Percentiles rank a stretch among this genome's conserved stretches.
Conservation (phyloP, 2,329 filamentous ascomycete genomes). For the Venturia asperata region DNA sequence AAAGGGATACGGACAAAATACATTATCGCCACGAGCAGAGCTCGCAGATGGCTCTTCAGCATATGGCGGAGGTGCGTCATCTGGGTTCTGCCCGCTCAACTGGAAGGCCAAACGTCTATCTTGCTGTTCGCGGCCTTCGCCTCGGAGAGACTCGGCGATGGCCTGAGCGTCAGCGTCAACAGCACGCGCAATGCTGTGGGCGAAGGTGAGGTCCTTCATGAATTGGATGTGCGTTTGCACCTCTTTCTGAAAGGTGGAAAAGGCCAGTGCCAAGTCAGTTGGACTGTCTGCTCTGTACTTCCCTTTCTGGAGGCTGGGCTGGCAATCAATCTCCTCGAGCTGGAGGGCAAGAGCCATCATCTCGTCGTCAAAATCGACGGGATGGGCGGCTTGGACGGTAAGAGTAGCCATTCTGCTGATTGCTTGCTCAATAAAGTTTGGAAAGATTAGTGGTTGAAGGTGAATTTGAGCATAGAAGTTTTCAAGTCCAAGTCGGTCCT, state of each 20-base stretch:
- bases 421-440: not conserved
- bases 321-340: conserved; percentile 24
- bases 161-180: conserved; percentile 24
- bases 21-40: not conserved
- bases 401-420: not conserved
- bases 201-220: conserved; percentile 24
- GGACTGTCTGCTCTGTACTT: conserved; percentile 23
- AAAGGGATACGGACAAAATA: not conserved
- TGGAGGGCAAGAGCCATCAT: conserved; percentile 26
- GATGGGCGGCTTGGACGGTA: not conserved
- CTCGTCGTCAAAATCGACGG: conserved; percentile 24
- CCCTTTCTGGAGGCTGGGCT: conserved; percentile 22
- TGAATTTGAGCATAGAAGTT: not conserved
- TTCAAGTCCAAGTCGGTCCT: not conserved
- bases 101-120: conserved; percentile 17
- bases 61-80: not conserved
- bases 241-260: conserved; percentile 23
- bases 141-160: conserved; percentile 22
- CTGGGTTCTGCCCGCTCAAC: not conserved
- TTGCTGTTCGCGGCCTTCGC: conserved; percentile 24
- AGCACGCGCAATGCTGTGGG: conserved; percentile 25
- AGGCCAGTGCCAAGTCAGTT: conserved; percentile 25
- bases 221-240: conserved; percentile 22
- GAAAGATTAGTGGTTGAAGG: not conserved
- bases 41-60: not conserved